These are phyloP conservation scores for Silene conica DNA, from an alignment of 148 eudicot species.

Conservation along the genomic window DNA sequence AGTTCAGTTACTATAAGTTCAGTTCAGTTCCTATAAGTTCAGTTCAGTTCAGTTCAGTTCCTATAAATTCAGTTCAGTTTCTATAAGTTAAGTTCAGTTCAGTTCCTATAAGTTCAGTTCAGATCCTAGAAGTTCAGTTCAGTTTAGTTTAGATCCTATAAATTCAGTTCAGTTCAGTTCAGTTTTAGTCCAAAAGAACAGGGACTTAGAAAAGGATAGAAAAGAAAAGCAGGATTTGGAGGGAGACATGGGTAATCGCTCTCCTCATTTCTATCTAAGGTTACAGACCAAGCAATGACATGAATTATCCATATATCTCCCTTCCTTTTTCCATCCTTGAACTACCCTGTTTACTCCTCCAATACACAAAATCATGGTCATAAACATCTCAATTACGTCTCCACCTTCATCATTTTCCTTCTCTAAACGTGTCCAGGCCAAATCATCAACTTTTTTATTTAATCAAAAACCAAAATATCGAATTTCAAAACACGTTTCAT, in stretches of 20 bases:
- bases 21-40: no score
- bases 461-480: conserved; percentile 34
- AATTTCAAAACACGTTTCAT: conserved; percentile 32
- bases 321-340: conserved; percentile 9
- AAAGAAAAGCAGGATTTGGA: neutral
- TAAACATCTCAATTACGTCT: conserved; percentile 43
- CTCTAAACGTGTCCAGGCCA: conserved; percentile 31
- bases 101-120: no score
- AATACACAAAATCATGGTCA: conserved; percentile 38
- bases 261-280: conserved; percentile 31
- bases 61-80: no score
- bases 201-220: no score
- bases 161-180: no score
- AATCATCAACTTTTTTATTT: conserved; percentile 28
- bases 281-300: conserved; percentile 28
- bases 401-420: conserved; percentile 29
- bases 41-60: no score
- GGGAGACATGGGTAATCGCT: conserved; percentile 6
- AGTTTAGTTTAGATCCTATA: no score
- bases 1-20: no score
- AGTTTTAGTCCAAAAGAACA: no score
- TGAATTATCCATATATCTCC: conserved; percentile 40
- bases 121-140: no score
- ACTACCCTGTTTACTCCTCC: conserved; percentile 2
- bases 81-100: no score